Base-by-base conservation (phyloP, 2,329 filamentous ascomycete species). In the Elsinoe batatas region DNA sequence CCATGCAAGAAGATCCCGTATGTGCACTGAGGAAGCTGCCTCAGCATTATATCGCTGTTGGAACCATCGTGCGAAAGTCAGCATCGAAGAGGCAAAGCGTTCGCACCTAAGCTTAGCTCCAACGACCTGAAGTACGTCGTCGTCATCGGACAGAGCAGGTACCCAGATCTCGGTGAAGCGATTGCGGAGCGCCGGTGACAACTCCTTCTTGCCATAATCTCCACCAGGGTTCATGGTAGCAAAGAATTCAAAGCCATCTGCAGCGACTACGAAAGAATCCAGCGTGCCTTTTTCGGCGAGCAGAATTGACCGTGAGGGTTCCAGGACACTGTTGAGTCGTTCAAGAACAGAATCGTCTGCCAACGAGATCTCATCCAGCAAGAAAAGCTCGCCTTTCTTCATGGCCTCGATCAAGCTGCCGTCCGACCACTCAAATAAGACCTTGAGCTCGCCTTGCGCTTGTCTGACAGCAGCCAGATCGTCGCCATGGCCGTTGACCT, bases 131-230 rank as follows among this genome's bases (percentile, higher is more conserved):
- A 90, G 72, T 33, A 97, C 84, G 66, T 99, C 94, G 30, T 90
- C 84, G 53, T 82, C 80, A 58, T 91, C 87, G 1, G 89, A 90
- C 57, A 97, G 74, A 1, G 91, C 81, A 1, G 93, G 90, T 0
- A 97, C 93, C 93, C 93, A 98, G 7, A 99, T 96, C 70, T 99
- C 93, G 0, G 93, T 99, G 68, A 99, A 95, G 58, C 93, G 87
- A 68, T 99, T 98, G 44, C 93, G 81, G 58, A 99, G 74, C 12
- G 93, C 94, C 2, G 93, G 93, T 1, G 93, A 98, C 11, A 99
- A 79, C 69, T 99, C 93, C 63, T 91, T 89, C 73, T 99, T 99
- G 61, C 93, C 93, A 68, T 97, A 98, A 67, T 99, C 93, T 44
- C 94, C 93, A 51, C 94, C 94, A 7, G 93, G 93, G 62, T 99